Conservation (phyloP, 73 alveolate species). For the Paramecium octaurelia region DNA sequence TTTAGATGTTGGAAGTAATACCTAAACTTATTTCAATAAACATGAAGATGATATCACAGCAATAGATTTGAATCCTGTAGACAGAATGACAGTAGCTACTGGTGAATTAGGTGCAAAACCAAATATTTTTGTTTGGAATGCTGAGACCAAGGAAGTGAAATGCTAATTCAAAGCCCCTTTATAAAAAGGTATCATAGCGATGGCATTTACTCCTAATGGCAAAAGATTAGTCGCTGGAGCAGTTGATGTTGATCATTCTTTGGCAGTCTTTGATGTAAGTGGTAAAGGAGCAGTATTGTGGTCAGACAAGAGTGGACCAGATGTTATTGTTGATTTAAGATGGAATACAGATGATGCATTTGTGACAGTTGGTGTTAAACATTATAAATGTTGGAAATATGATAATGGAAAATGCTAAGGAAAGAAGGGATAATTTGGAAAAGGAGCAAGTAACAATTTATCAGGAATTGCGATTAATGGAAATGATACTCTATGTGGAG, state of each 20-base stretch:
- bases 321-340: conserved; percentile 78
- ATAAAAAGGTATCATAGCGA: conserved; percentile 75
- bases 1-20: conserved; percentile 70
- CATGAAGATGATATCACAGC: conserved; percentile 91
- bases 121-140: conserved; percentile 86
- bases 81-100: conserved; percentile 84
- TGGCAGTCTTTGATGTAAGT: conserved; percentile 78
- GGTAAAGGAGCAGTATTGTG: conserved; percentile 66
- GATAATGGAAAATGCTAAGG: conserved; percentile 68
- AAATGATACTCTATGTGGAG: conserved; percentile 72
- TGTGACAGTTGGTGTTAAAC: conserved; percentile 92
- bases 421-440: conserved; percentile 80
- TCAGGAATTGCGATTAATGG: conserved; percentile 60
- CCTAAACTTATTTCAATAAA: conserved; percentile 79
- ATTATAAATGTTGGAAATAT: conserved; percentile 85
- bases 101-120: conserved; percentile 90
- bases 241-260: conserved; percentile 79
- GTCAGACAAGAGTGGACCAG: conserved; percentile 80
- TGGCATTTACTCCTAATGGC: conserved; percentile 87
- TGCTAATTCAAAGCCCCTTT: conserved; percentile 70
- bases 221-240: conserved; percentile 78
- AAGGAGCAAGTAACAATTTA: conserved; percentile 52
- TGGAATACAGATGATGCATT: conserved; percentile 84
- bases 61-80: conserved; percentile 66
- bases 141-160: conserved; percentile 73